Evolutionary conservation across 805 yeast species (phyloP), one percentile per base, ranked within the genome.

Genomic region (Candida michaelii): DNA sequence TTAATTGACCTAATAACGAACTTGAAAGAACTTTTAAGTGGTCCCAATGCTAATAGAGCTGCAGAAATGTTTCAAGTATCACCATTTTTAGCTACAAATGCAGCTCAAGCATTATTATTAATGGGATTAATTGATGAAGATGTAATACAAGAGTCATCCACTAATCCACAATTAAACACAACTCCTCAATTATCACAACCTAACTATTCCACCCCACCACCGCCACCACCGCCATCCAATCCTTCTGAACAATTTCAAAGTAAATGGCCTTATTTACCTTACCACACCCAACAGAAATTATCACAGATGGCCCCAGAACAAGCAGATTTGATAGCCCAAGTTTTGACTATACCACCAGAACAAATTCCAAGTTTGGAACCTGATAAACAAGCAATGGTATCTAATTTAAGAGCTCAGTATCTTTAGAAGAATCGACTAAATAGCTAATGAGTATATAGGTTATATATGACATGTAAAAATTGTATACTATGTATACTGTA

Each of bases 51-150:
- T 27, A 52, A 60, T 27, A 60, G 83, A 47, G 82, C 81, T 16
- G 69, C 75, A 42, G 75, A 74, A 44, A 68, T 83, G 44, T 68
- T 80, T 52, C 70, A 68, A 42, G 64, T 76, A 52, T 64, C 79
- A 49, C 81, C 82, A 13, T 63, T 79, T 36, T 63, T 85, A 31
- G 83, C 89, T 3, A 65, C 79, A 2, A 74, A 86, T 1, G 82
- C 87, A 1, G 80, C 90, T 0, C 93, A 85, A 57, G 85, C 89
- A 2, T 66, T 85, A 47, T 63, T 85, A 14, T 69, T 84, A 36
- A 85, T 85, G 90, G 95, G 93, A 0, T 72, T 85, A 32, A 78
- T 85, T 16, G 86, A 84, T 56, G 70, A 74, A 29, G 80, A 78
- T 34, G 84, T 82, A n/a, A 79, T 85, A n/a, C 71, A 73, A 27